Evolutionary conservation across 768 basidiomycete species (phyloP).

Genomic region (Russula sp.): DNA sequence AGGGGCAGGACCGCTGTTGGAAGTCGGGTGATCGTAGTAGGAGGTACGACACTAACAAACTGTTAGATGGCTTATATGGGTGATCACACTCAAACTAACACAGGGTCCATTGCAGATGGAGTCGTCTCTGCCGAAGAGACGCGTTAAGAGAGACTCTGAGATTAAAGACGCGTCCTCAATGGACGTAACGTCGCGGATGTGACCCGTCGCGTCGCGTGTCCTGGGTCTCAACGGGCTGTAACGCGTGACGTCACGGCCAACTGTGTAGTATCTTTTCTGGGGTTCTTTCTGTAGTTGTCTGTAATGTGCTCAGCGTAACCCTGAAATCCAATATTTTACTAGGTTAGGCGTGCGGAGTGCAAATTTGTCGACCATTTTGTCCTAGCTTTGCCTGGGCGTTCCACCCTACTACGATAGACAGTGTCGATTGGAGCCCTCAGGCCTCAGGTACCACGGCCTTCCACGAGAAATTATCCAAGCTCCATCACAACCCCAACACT

Average conservation of each 20-base stretch:
- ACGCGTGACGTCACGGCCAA: not conserved
- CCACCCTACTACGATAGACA: not conserved
- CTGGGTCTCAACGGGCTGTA: not conserved
- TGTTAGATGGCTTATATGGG: not conserved
- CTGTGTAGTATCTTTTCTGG: too few relatives aligned
- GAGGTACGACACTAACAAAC: constrained; percentile 16
- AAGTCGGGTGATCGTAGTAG: constrained; percentile 18
- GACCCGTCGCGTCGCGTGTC: not conserved
- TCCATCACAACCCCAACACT: not conserved
- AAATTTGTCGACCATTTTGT: too few relatives aligned
- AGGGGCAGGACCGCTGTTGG: constrained; percentile 19
- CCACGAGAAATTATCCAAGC: not conserved
- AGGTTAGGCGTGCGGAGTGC: too few relatives aligned
- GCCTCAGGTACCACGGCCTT: not conserved
- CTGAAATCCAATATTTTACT: too few relatives aligned
- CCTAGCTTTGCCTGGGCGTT: too few relatives aligned
- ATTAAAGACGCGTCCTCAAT: not conserved
- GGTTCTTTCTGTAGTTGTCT: too few relatives aligned
- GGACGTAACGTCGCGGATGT: not conserved
- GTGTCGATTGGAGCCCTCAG: not conserved
- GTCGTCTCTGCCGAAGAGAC: not conserved
- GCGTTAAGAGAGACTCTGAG: not conserved
- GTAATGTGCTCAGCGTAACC: too few relatives aligned
- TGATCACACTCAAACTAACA: constrained; percentile 12
- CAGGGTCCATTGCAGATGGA: constrained; percentile 7